phyloP scores from a whole-genome alignment of 208 protist genomes.

The Trypanosomatidae sp. region DNA sequence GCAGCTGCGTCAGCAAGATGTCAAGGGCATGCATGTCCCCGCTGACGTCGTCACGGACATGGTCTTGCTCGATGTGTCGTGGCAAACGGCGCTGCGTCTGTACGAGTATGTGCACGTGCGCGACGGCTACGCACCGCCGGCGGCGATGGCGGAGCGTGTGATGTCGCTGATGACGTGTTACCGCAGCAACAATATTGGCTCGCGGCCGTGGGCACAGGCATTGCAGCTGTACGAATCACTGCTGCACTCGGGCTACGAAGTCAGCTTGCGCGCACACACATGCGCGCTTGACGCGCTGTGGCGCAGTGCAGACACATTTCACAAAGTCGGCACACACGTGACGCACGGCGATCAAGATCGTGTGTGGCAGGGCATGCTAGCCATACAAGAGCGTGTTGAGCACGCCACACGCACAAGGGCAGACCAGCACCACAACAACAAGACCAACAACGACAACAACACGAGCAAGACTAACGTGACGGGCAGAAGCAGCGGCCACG shows the following conservation, averaged over 20 bases:
- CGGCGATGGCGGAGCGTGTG: constrained; percentile 52
- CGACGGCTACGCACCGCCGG: constrained; percentile 15
- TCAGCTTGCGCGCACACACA: constrained; percentile 39
- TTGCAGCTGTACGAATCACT: constrained; percentile 34
- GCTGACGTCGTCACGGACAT: constrained; percentile 33
- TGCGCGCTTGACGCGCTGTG: constrained; percentile 72
- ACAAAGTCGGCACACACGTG: constrained; percentile 19
- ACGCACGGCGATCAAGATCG: no score
- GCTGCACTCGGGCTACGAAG: constrained; percentile 29
- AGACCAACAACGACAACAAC: no score
- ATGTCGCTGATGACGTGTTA: constrained; percentile 74
- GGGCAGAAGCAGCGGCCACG: no score
- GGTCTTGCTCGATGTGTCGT: constrained; percentile 60
- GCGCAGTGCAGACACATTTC: constrained; percentile 51
- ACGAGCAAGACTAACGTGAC: no score
- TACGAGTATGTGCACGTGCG: constrained; percentile 16
- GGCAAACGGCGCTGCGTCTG: constrained; percentile 38
- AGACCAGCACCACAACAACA: no score
- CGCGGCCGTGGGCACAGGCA: constrained; percentile 47
- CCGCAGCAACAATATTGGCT: constrained; percentile 40
- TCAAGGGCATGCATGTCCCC: constrained; percentile 13
- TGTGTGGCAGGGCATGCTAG: no score
- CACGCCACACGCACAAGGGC: no score
- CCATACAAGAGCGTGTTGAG: no score
- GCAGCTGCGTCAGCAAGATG: constrained; percentile 18